A percentile compares a stretch with the other conserved stretches of the same genome.
Conservation (phyloP, 768 basidiomycete species). For the Macrolepiota fuliginosa region DNA sequence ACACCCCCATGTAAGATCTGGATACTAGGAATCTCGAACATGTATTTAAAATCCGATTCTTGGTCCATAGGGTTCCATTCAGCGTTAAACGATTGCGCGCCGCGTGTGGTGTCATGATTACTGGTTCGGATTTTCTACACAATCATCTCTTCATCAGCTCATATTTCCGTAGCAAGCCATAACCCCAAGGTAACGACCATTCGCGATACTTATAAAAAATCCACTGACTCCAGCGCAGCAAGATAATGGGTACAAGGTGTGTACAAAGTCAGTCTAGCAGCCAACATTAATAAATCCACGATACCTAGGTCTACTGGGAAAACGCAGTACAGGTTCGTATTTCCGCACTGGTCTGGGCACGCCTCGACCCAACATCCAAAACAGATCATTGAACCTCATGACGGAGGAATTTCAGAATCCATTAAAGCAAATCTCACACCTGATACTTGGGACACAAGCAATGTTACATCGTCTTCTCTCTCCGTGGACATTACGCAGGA, state of each 20-base stretch:
- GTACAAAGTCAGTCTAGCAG: slow-evolving; percentile 1
- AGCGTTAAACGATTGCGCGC: slow-evolving; percentile 63
- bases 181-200: slow-evolving; percentile 73
- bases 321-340: slow-evolving; percentile 72
- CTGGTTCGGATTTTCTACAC: slow-evolving; percentile 45
- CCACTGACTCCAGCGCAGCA: slow-evolving; percentile 36
- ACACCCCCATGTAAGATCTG: slow-evolving; percentile 70
- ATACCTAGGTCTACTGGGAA: slow-evolving; percentile 79
- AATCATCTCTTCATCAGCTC: slow-evolving; percentile 1
- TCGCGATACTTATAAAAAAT: background rate
- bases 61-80: slow-evolving; percentile 68
- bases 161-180: slow-evolving; percentile 59
- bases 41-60: background rate
- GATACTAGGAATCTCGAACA: background rate
- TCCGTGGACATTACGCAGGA: slow-evolving; percentile 57
- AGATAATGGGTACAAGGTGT: slow-evolving; percentile 87
- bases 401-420: slow-evolving; percentile 66
- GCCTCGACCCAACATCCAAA: slow-evolving; percentile 3
- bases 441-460: slow-evolving; percentile 36
- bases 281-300: background rate
- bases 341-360: background rate
- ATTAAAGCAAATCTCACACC: slow-evolving; percentile 65
- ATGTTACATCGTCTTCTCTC: slow-evolving; percentile 37
- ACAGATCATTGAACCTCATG: slow-evolving; percentile 85
- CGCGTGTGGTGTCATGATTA: slow-evolving; percentile 88